A percentile compares a stretch with the other conserved stretches of the same genome.
Evolutionary conservation across 2,329 filamentous ascomycete genomes (phyloP).

Genomic region (Penicillium crustosum): DNA sequence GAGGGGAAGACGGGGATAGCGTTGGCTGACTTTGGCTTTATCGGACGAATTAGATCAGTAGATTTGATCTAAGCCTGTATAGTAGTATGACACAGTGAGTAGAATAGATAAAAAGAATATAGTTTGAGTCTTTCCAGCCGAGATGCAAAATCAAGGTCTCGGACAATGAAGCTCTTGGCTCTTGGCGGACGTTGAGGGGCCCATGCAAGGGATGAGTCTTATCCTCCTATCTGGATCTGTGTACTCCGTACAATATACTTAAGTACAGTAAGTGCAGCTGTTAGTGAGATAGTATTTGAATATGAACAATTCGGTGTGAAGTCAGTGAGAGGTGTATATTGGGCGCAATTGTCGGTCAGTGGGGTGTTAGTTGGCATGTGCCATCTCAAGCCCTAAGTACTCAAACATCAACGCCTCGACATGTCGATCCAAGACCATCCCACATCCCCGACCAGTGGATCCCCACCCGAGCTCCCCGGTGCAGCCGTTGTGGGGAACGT

Average conservation of each 20-base stretch:
- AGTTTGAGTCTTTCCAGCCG: neutral
- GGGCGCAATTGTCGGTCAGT: neutral
- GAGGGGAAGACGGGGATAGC: neutral
- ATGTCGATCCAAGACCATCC: neutral
- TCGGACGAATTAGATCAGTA: neutral
- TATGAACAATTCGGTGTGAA: neutral
- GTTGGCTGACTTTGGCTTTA: neutral
- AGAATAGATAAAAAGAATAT: neutral
- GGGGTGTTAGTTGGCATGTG: neutral
- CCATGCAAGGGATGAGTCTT: slow-evolving; percentile 1
- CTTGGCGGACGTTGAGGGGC: neutral
- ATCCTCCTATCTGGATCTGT: neutral
- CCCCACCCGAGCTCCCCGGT: neutral
- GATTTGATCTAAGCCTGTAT: neutral
- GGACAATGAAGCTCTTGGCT: neutral
- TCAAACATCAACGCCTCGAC: neutral
- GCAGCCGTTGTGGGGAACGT: slow-evolving; percentile 1
- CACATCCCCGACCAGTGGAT: neutral
- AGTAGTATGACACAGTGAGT: neutral
- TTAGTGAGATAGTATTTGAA: neutral
- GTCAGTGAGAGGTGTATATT: neutral
- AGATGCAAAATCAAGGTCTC: no score
- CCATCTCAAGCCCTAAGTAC: neutral
- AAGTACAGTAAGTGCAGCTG: neutral
- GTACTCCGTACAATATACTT: neutral